Evolutionary conservation across 306 rosid species (phyloP), one percentile per base, ranked within the genome.

Genomic region (Quercus wislizeni): DNA sequence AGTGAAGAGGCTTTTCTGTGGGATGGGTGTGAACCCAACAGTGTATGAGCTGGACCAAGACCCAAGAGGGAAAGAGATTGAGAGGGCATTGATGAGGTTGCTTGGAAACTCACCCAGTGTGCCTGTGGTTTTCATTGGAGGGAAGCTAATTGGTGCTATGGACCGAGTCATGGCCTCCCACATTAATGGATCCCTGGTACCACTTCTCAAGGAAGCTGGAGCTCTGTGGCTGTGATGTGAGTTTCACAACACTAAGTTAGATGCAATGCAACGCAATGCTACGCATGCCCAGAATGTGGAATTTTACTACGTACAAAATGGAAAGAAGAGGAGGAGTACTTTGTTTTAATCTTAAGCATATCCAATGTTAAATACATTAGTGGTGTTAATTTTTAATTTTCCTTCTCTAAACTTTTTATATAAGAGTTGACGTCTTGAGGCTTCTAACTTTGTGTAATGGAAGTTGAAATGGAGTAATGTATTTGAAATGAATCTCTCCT

Each of bases 121-220:
- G 11, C 98, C 98, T 2, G 97, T 92, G 4, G 98, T 94, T 3
- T 94, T 94, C 80, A 83, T 94, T 9, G 98, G 98, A 0, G 98
- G 98, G 11, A 91, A 92, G 57, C 93, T 94, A 1, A 61, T 94
- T 5, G 98, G 98, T 2, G 86, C 97, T 74, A 92, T 94, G 97
- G 98, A 94, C 78, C 73, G 92, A 8, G 98, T 94, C 69, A 94
- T 94, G 98, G 97, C 93, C 0, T 91, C 92, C 41, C 98, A 94
- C 61, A 94, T 94, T 41, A 94, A 92, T 69, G 98, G 97, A 65
- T 63, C 92, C 8, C 88, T 94, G 4, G 98, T 94, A 27, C 98
- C 98, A 54, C 98, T 94, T 51, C 97, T 94, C 76, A 94, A 94
- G 86, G 91, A 94, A 85, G 98, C 98, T 0, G 98, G 98, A 14